These are phyloP conservation scores for Colletotrichum melonis DNA, from an alignment of 2,329 filamentous ascomycete species.

Conservation along the genomic window DNA sequence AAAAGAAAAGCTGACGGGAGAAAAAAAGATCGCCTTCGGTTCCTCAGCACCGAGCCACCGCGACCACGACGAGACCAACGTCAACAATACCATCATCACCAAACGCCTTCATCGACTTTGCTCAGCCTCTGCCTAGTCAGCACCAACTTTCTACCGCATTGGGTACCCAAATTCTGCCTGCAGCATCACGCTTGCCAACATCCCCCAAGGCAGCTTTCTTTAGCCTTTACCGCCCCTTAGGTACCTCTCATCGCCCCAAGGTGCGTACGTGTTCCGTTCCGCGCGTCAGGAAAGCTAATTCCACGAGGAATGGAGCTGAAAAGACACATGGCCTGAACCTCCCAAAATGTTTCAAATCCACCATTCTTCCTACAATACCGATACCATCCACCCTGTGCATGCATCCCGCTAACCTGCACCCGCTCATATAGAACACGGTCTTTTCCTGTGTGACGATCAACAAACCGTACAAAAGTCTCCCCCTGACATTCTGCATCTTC, in stretches of 20 bases:
- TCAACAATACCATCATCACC: slow-evolving; percentile 13
- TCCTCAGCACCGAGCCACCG: background rate
- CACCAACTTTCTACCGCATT: background rate
- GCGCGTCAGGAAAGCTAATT: slow-evolving; percentile 30
- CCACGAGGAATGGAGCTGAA: slow-evolving; percentile 33
- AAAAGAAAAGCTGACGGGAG: background rate
- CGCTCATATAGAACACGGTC: slow-evolving; percentile 23
- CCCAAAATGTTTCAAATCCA: slow-evolving; percentile 29
- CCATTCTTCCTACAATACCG: background rate
- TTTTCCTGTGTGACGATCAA: slow-evolving; percentile 3
- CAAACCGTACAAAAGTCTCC: background rate
- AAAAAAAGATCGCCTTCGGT: background rate
- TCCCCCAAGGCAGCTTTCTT: background rate
- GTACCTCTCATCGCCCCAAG: background rate
- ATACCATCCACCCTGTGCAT: slow-evolving; percentile 2
- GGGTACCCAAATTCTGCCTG: background rate
- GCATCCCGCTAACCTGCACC: slow-evolving; percentile 11
- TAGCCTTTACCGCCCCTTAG: background rate
- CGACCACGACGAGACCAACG: background rate
- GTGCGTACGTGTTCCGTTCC: slow-evolving; percentile 17
- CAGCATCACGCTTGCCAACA: background rate
- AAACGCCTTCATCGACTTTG: slow-evolving; percentile 7
- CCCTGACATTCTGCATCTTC: background rate
- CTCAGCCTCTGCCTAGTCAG: background rate
- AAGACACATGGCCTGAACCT: slow-evolving; percentile 35